phyloP scores from a whole-genome alignment of 2,329 filamentous ascomycete genomes.

The Xylariaceae sp. region DNA sequence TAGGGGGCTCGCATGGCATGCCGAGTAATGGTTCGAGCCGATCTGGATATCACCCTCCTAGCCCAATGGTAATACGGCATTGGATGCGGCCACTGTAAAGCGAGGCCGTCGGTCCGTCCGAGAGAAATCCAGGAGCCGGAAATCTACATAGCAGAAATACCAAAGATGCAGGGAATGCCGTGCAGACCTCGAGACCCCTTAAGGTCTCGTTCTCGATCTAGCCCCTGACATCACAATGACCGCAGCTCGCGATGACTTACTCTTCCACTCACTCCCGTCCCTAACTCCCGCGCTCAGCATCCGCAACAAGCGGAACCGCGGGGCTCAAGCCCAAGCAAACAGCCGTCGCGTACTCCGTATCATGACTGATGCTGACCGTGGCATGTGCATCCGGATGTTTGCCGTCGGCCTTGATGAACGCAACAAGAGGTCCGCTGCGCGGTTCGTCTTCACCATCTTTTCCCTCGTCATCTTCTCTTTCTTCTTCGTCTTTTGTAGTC shows the following conservation, averaged over 20 bases:
- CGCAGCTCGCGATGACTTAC: background rate
- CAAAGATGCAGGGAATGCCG: background rate
- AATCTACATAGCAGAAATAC: background rate
- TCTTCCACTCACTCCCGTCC: background rate
- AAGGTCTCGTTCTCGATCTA: background rate
- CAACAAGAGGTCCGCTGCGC: slow-evolving; percentile 40
- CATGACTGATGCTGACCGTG: slow-evolving; percentile 78
- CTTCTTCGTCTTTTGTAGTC: background rate
- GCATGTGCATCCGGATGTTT: slow-evolving; percentile 45
- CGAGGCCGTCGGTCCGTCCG: background rate
- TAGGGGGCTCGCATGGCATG: background rate
- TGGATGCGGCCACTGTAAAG: background rate
- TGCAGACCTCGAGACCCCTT: background rate
- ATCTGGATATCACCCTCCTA: background rate
- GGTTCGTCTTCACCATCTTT: background rate
- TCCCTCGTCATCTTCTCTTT: background rate
- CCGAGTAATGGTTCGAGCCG: background rate
- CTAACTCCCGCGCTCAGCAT: background rate
- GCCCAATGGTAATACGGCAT: too few relatives aligned
- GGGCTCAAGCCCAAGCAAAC: slow-evolving; percentile 50
- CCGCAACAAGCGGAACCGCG: background rate
- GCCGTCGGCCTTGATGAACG: slow-evolving; percentile 33
- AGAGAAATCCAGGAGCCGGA: background rate
- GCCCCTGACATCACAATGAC: background rate
- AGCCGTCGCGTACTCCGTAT: slow-evolving; percentile 74